These are phyloP conservation scores for Thraustotheca clavata DNA, from an alignment of 352 stramenopile genomes.

Conservation along the genomic window DNA sequence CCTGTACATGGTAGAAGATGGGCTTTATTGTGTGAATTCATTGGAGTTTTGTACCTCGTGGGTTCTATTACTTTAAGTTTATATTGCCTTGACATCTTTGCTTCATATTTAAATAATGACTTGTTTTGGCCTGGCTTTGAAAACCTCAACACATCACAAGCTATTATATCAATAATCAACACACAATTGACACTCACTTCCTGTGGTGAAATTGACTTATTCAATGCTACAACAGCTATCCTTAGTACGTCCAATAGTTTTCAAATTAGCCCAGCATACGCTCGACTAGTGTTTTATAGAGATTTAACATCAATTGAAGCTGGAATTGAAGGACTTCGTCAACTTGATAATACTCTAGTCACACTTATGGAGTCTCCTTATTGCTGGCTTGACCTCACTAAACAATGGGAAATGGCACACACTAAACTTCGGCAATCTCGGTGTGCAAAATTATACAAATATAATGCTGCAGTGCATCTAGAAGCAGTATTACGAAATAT, in stretches of 20 bases:
- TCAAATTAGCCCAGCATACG: slow-evolving; percentile 3
- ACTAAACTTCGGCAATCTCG: background rate
- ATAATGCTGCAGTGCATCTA: slow-evolving; percentile 11
- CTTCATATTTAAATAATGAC: slow-evolving; percentile 7
- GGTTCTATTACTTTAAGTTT: background rate
- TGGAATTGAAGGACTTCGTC: background rate
- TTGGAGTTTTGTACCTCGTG: background rate
- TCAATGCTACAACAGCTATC: background rate
- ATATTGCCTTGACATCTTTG: background rate
- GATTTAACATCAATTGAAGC: background rate
- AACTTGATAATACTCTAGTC: background rate
- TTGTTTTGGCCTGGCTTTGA: slow-evolving; percentile 9
- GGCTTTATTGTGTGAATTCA: background rate
- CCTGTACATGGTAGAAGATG: too few relatives aligned
- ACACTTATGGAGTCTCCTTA: background rate
- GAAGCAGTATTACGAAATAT: slow-evolving; percentile 15
- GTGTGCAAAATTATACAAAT: background rate
- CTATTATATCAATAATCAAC: slow-evolving; percentile 11
- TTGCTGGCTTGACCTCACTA: slow-evolving; percentile 16
- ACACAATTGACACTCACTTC: background rate
- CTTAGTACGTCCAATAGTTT: background rate
- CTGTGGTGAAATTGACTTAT: background rate
- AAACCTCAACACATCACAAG: background rate
- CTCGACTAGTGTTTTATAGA: background rate
- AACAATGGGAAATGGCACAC: slow-evolving; percentile 5